Evolutionary conservation across 2,329 filamentous ascomycete species (phyloP), one percentile per base, ranked within the genome.

Genomic region (Colletotrichum tamarilloi): DNA sequence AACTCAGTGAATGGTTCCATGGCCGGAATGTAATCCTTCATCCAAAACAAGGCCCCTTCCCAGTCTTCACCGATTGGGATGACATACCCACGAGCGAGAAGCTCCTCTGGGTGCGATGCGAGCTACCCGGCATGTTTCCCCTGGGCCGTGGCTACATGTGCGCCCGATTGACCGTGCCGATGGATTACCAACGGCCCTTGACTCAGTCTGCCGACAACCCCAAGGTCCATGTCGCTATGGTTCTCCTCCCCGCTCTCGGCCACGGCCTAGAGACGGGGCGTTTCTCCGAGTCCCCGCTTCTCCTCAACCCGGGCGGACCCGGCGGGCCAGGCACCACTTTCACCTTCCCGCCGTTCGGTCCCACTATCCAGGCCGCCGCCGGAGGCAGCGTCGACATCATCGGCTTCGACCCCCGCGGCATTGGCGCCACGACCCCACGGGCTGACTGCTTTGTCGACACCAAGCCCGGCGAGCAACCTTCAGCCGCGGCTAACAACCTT

Each of bases 341-440:
- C 22, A 77, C 78, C 5, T 67, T 82, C 0, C 67, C 71, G 2
- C 19, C 7, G 9, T 35, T 71, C 8, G 85, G 80, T 22, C 22
- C 46, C 2, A 52, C 65, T 5, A 67, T 87, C 1, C 85, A 85
- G 49, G 63, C 74, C 1, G 75, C 84, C 24, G 77, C 86, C 19
- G 85, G 85, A 46, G 63, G 72, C 1, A 81, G 85, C 53, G 81
- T 83, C 74, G 84, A 87, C 72, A 77, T 88, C 24, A 81, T 88
- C 60, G 84, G 85, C 1, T 88, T 87, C 65, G 86, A 88, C 75
- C 86, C 86, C 1, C 82, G 86, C 22, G 86, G 86, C 62, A 79
- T 84, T 55, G 82, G 82, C 14, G 81, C 78, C 56, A 85, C 83
- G 1, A 81, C 80, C 0, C 85, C 85, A 1, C 74, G 74, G 26